Evolutionary conservation across 2,329 filamentous ascomycete genomes (phyloP).

Genomic region (Pezicula radicicola): DNA sequence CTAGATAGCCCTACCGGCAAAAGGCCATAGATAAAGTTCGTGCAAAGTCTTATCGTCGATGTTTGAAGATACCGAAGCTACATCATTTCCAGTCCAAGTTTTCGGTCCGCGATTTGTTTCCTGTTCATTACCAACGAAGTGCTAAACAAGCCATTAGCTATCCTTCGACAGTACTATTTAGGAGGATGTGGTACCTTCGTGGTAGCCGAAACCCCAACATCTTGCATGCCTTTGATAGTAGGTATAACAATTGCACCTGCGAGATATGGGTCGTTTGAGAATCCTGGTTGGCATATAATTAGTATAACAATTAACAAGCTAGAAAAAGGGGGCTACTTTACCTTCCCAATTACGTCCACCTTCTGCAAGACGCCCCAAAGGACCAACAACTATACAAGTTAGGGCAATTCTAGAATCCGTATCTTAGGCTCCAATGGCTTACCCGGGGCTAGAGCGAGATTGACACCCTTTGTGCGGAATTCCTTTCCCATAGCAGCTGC

Average conservation of each 20-base stretch:
- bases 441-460: conserved; percentile 63
- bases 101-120: conserved; percentile 35
- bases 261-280: conserved; percentile 55
- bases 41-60: conserved; percentile 71
- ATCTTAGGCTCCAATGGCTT: conserved; percentile 66
- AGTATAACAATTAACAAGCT: not conserved
- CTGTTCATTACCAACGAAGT: conserved; percentile 74
- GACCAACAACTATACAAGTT: conserved; percentile 47
- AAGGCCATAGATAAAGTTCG: conserved; percentile 80
- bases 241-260: conserved; percentile 45
- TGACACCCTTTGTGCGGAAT: conserved; percentile 72
- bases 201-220: not conserved
- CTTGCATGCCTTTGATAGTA: not conserved
- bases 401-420: conserved; percentile 61
- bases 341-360: conserved; percentile 66
- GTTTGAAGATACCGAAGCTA: conserved; percentile 68
- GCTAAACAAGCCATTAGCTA: conserved; percentile 38
- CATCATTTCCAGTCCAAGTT: not conserved
- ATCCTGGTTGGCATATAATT: conserved; percentile 22
- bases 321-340: conserved; percentile 36
- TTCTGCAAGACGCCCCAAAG: conserved; percentile 61
- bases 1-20: conserved; percentile 40
- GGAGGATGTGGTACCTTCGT: not conserved
- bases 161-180: too few relatives aligned
- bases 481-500: conserved; percentile 75